Conservation (phyloP, 2,329 filamentous ascomycete species). For the Pseudogymnoascus destructans region DNA sequence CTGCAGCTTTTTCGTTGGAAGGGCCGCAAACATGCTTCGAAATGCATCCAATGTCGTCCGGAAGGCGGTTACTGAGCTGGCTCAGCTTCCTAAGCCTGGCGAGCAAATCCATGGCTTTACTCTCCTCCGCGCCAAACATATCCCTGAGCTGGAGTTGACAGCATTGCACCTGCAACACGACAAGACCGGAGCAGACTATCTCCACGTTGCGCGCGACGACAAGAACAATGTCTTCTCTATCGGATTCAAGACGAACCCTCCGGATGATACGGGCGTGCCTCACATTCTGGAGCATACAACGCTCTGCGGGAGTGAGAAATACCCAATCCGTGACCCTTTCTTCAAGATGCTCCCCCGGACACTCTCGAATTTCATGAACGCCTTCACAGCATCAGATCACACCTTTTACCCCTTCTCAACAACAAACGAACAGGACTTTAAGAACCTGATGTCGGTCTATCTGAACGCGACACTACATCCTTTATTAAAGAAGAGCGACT, state of each 20-base stretch:
- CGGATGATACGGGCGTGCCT: conserved; percentile 87
- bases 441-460: conserved; percentile 92
- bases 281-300: conserved; percentile 98
- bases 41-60: conserved; percentile 37
- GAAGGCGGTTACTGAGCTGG: conserved; percentile 61
- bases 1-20: conserved; percentile 3
- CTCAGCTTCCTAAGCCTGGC: conserved; percentile 63
- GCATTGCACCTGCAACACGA: conserved; percentile 85
- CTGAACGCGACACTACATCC: conserved; percentile 88
- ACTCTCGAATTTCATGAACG: conserved; percentile 99
- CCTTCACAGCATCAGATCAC: conserved; percentile 90
- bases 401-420: conserved; percentile 97
- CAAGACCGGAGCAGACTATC: conserved; percentile 88
- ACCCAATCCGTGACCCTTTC: conserved; percentile 96
- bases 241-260: conserved; percentile 97
- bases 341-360: conserved; percentile 99
- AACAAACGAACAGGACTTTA: conserved; percentile 88
- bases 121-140: conserved; percentile 73
- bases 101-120: conserved; percentile 91
- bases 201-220: conserved; percentile 89
- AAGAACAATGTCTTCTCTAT: conserved; percentile 99
- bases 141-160: conserved; percentile 86
- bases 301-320: conserved; percentile 87
- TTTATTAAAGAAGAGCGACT: conserved; percentile 79
- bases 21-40: conserved; percentile 34